Base-by-base conservation (phyloP, 331 rosid species). In the Pyrus hybrid region DNA sequence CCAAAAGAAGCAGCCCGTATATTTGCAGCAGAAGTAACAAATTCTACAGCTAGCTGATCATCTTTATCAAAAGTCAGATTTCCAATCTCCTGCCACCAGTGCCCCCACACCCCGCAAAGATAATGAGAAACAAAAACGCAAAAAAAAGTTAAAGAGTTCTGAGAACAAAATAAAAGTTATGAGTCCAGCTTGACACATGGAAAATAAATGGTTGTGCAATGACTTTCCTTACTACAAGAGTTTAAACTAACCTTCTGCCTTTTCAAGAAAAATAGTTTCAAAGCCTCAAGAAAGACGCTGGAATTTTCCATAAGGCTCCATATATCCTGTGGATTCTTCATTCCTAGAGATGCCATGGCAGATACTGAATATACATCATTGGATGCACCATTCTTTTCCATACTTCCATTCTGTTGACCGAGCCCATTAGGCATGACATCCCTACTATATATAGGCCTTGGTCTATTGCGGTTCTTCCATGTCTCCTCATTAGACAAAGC, bases 11-110 rank as follows among this genome's bases (percentile, higher is more conserved):
- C 81, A 63, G 99, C 99, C 22, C 99, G 85, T 70, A 95, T 87
- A 83, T 95, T 95, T 67, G 99, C 99, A 77, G 99, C 96, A 63
- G 98, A 90, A 74, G 99, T 92, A 67, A 95, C 99, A 85, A 95
- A 88, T 68, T 95, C 99, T 26, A 95, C 99, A 30, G 99, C 98
- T 75, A 95, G 86, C 77, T 95, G 99, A 78, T 95, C 99, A 81
- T 95, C 99, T 90, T 95, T 95, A 80, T 92, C 99, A 89, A 95
- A 95, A 79, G 87, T 81, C 80, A 95, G 72, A 81, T 91, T 86
- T 73, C 99, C 99, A 82, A 95, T 77, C 56, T 89, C 99, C 99
- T 95, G 88, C 79, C 72, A 73, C 57, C 76, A 63, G 7, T 56
- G 45, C 45, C 45, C 67, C 73, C 68, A 23, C 11, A 0, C 13